Evolutionary conservation across 148 eudicot species (phyloP), one percentile per base, ranked within the genome.

Genomic region (Camellia sinensis): DNA sequence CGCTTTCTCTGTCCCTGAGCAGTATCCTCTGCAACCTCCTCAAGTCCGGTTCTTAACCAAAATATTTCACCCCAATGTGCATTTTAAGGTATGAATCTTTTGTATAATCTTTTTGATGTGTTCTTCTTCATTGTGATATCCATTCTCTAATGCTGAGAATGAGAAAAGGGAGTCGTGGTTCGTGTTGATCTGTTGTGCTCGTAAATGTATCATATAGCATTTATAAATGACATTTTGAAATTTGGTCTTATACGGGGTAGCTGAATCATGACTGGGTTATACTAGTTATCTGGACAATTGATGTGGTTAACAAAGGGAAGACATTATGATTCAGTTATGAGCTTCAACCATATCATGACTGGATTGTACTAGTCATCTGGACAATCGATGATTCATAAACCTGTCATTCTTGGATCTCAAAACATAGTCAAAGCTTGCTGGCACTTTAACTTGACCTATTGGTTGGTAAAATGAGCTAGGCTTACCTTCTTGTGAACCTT

Each of bases 21-120:
- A 92, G 66, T 96, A 96, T 85, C 99, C 99, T 59, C 82, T 96
- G 92, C 99, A 96, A 85, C 99, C 99, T 78, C 99, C 98, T 78
- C 99, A 96, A 96, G 98, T 96, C 76, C 88, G 98, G 71, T 96
- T 96, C 87, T 85, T 96, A 69, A 93, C 99, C 80, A 96, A 96
- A 86, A 93, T 96, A 80, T 96, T 96, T 82, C 99, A 96, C 86
- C 97, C 99, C 67, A 96, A 96, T 83, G 98, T 96, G 68, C 99
- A 96, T 85, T 96, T 96, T 80, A 96, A 96, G 97, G 99, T 93
- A 80, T 46, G 79, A 15, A 50, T 40, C 11, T 48, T 60, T 41
- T 7, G 43, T 54, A 21, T 45, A 78, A 73, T n/a, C 46, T 52
- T 63, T 82, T 53, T 10, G 1, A 14, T 75, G 50, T 41, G 64